phyloP scores from a whole-genome alignment of 345 rosid species.

The Linum tenue region DNA sequence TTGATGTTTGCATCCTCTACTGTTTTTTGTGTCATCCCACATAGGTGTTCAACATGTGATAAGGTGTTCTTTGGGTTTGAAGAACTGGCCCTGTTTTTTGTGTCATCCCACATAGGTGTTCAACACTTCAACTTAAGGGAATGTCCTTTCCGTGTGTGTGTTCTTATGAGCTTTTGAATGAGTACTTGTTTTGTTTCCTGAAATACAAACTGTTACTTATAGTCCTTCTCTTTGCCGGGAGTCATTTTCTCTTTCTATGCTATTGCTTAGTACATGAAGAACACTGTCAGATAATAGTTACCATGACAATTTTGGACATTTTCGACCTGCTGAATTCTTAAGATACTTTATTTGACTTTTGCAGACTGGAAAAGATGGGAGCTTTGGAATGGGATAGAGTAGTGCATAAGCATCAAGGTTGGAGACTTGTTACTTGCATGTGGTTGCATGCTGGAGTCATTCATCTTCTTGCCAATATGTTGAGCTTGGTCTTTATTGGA shows the following conservation, averaged over 20 bases:
- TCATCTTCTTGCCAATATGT: conserved; percentile 80
- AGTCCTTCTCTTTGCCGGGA: too few relatives aligned
- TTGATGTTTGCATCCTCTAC: background rate
- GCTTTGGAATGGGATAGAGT: conserved; percentile 63
- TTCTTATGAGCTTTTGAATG: too few relatives aligned
- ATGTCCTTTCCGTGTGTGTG: too few relatives aligned
- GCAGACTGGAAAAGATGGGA: conserved; percentile 84
- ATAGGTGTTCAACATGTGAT: background rate
- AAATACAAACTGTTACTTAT: too few relatives aligned
- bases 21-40: background rate
- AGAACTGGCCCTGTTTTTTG: background rate
- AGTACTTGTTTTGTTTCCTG: too few relatives aligned
- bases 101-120: background rate
- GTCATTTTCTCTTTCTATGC: too few relatives aligned
- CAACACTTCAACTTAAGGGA: too few relatives aligned
- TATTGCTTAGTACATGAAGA: too few relatives aligned
- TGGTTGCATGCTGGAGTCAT: conserved; percentile 97
- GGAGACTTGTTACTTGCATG: conserved; percentile 78
- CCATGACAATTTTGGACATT: too few relatives aligned
- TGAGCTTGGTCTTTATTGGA: conserved; percentile 77
- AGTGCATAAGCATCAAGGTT: conserved; percentile 67
- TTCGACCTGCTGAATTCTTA: background rate
- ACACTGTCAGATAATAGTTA: too few relatives aligned
- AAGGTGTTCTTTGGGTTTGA: background rate
- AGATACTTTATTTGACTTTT: background rate